Conservation (phyloP, 441 rosid genomes). For the Pelargonium exstipulatum region DNA sequence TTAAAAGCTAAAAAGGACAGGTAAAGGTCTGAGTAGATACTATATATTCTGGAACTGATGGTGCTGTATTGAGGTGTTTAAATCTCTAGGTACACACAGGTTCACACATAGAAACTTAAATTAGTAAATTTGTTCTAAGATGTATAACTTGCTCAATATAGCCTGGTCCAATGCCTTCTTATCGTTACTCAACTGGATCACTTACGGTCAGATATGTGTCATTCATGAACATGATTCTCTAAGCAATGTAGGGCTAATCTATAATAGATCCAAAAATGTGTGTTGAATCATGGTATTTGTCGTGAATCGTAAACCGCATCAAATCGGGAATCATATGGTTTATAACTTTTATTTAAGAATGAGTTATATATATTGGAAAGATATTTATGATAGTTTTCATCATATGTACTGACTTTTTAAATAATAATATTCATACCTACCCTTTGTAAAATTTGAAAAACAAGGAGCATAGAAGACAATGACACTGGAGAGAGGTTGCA, state of each 20-base stretch:
- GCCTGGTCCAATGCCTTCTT: neutral
- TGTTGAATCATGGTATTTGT: too few species aligned
- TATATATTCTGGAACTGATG: neutral
- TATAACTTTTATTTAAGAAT: too few species aligned
- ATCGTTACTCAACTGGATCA: neutral
- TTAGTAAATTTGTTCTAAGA: neutral
- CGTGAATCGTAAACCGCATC: too few species aligned
- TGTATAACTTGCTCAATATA: neutral
- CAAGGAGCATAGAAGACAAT: too few species aligned
- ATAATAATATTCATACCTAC: too few species aligned
- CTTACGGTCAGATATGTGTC: constrained; percentile 1
- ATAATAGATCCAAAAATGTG: neutral
- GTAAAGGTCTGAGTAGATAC: neutral
- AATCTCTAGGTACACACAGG: neutral
- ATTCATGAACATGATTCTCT: neutral
- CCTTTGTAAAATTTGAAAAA: too few species aligned
- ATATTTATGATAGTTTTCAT: too few species aligned
- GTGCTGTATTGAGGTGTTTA: neutral
- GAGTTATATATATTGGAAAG: too few species aligned
- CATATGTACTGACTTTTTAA: too few species aligned
- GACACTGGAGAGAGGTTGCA: too few species aligned
- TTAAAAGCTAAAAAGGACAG: neutral
- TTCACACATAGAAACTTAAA: neutral
- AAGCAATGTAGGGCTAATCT: neutral
- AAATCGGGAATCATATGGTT: too few species aligned